Evolutionary conservation across 2,329 filamentous ascomycete species (phyloP), one percentile per base, ranked within the genome.

Genomic region (Fusarium clavum): DNA sequence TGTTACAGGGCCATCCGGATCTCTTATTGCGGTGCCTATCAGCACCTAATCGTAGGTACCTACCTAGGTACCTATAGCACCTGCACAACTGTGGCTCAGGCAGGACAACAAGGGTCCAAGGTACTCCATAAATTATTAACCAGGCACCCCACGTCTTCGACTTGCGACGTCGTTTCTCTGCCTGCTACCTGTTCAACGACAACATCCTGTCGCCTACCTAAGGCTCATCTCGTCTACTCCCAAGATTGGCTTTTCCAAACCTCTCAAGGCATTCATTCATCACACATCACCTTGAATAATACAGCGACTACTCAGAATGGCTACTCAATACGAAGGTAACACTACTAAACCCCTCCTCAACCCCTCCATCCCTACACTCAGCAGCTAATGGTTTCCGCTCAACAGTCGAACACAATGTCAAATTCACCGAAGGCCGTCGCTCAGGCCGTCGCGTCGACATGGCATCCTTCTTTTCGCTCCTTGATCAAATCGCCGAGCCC

Each of bases 391-490:
- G 24, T 25, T 27, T 40, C n/a, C n/a, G 25, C 53, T 44, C 24
- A 22, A 30, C 69, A 91, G 89, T 91, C 77, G 89, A 91, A 77
- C 89, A 91, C 81, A 87, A 87, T 77, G 87, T 91, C 79, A 83
- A 85, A 72, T 77, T 83, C 61, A 47, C 80, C 30, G 69, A 83
- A 49, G 67, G 78, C 8, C 76, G 79, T 25, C 77, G 80, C 52
- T 79, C 81, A 61, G 80, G 81, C 51, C 87, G 89, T 43, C 86
- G 86, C 75, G 80, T 87, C 66, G 87, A 90, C 81, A 91, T 91
- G 89, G 85, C 87, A 55, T 86, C 85, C 66, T 91, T 90, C 81
- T 85, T 81, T 73, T 84, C 86, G 58, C 85, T 88, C 76, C 85
- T 90, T 65, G 80, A 85, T 77, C 84, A 85, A 67, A 81, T 90